These are phyloP conservation scores for Colletotrichum orchidophilum DNA, from an alignment of 2,329 filamentous ascomycete genomes.

Conservation along the genomic window DNA sequence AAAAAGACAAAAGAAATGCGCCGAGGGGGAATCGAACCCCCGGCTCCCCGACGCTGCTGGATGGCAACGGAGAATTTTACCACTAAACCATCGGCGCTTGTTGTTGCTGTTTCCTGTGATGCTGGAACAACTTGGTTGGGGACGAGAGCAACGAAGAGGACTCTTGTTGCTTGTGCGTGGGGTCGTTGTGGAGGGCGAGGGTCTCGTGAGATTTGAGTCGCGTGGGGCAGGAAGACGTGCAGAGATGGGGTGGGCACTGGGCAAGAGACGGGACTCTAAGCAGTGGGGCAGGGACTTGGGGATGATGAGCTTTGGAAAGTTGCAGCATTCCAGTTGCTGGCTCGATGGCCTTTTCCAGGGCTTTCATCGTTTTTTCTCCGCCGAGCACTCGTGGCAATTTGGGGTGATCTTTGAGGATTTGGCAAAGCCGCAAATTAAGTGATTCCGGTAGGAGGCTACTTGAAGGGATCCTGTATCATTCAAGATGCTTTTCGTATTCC, in stretches of 20 bases:
- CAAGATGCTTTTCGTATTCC: too few relatives aligned
- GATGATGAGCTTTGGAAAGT: background rate
- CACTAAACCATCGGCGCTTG: slow-evolving; percentile 15
- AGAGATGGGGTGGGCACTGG: background rate
- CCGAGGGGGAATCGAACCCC: slow-evolving; percentile 19
- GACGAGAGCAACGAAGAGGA: background rate
- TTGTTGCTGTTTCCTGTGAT: background rate
- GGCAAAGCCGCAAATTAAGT: too few relatives aligned
- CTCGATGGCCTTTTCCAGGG: background rate
- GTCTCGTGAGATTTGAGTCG: background rate
- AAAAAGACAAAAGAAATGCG: background rate
- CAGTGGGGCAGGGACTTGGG: background rate
- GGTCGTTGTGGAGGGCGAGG: background rate
- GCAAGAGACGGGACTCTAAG: too few relatives aligned
- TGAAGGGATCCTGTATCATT: too few relatives aligned
- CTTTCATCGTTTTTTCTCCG: background rate
- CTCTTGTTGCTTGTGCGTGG: background rate
- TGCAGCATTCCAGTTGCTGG: background rate
- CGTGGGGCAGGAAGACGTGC: background rate
- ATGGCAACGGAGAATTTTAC: slow-evolving; percentile 21
- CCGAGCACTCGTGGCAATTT: background rate
- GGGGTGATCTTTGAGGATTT: too few relatives aligned
- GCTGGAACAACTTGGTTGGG: background rate
- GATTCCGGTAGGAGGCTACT: too few relatives aligned
- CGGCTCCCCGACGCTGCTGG: slow-evolving; percentile 17